Evolutionary conservation across 495 filamentous ascomycete species (phyloP).

Genomic region (Tricharina praecox): DNA sequence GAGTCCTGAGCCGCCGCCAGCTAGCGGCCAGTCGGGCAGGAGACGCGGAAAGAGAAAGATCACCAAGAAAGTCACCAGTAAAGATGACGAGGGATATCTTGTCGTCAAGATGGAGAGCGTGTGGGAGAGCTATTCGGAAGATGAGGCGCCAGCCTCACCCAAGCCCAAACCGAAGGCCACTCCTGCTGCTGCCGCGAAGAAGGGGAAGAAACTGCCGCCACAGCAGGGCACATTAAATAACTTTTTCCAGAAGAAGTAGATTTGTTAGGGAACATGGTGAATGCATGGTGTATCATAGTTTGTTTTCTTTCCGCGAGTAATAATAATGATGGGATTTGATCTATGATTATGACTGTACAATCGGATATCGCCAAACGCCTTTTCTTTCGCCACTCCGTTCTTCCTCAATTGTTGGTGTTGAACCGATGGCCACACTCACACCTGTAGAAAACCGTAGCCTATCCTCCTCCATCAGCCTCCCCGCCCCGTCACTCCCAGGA

Average conservation of each 20-base stretch:
- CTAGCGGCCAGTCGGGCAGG: too few species aligned
- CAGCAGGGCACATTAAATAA: constrained; percentile 86
- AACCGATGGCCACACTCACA: constrained; percentile 27
- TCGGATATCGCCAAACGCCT: too few species aligned
- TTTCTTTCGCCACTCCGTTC: not conserved
- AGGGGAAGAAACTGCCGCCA: constrained; percentile 28
- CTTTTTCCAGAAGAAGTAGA: constrained; percentile 79
- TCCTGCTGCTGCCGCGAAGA: constrained; percentile 23
- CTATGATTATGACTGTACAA: too few species aligned
- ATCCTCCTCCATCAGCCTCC: not conserved
- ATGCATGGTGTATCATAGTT: not conserved
- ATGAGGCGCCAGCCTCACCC: constrained; percentile 33
- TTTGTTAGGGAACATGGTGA: not conserved
- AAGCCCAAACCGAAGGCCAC: constrained; percentile 43
- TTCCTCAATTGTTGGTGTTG: constrained; percentile 27
- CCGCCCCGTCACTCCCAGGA: constrained; percentile 3
- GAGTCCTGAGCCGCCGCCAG: constrained; percentile 30
- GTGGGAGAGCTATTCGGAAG: constrained; percentile 93
- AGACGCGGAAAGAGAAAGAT: constrained; percentile 65
- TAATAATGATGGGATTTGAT: too few species aligned
- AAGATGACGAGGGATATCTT: constrained; percentile 88
- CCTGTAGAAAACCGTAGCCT: constrained; percentile 25
- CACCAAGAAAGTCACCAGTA: constrained; percentile 74
- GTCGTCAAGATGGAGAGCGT: constrained; percentile 75
- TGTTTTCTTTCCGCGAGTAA: too few species aligned